phyloP scores from a whole-genome alignment of 179 eudicot species.

The Beta lomatogona region DNA sequence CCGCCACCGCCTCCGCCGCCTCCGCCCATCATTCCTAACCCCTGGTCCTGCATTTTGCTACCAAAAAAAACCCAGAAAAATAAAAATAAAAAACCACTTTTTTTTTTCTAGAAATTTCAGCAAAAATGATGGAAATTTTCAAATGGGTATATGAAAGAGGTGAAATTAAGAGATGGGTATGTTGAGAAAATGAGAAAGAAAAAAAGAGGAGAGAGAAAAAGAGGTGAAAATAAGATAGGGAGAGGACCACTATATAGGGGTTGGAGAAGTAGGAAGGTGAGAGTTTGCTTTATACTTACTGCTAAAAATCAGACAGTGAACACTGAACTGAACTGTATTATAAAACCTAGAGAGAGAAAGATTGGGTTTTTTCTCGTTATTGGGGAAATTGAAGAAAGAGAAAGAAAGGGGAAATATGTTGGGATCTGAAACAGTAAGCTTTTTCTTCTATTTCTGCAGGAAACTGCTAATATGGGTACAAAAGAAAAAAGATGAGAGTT shows the following conservation, averaged over 20 bases:
- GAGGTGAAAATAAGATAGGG: background rate
- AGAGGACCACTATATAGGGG: slow-evolving; percentile 31
- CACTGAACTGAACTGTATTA: slow-evolving; percentile 18
- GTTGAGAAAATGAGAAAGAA: background rate
- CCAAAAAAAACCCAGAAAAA: background rate
- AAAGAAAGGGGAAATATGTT: slow-evolving; percentile 13
- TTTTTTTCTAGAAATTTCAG: background rate
- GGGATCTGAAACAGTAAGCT: slow-evolving; percentile 21
- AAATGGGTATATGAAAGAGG: slow-evolving; percentile 21
- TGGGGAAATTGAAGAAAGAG: background rate
- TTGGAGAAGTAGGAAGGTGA: background rate
- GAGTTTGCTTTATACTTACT: slow-evolving; percentile 31
- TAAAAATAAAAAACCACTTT: slow-evolving; percentile 10
- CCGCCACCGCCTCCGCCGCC: slow-evolving; percentile 35
- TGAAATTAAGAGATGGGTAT: background rate
- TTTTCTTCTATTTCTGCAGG: slow-evolving; percentile 10
- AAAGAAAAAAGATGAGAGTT: background rate
- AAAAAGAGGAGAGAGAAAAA: background rate
- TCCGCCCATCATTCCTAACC: slow-evolving; percentile 52
- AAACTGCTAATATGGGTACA: background rate
- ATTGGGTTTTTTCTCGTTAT: too few species aligned
- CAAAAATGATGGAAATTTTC: slow-evolving; percentile 4
- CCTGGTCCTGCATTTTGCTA: slow-evolving; percentile 46
- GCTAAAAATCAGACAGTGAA: slow-evolving; percentile 25
- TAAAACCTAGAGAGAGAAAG: slow-evolving; percentile 1